Evolutionary conservation across 805 yeast genomes (phyloP).

Genomic region (Sugiyamaella floridensis): DNA sequence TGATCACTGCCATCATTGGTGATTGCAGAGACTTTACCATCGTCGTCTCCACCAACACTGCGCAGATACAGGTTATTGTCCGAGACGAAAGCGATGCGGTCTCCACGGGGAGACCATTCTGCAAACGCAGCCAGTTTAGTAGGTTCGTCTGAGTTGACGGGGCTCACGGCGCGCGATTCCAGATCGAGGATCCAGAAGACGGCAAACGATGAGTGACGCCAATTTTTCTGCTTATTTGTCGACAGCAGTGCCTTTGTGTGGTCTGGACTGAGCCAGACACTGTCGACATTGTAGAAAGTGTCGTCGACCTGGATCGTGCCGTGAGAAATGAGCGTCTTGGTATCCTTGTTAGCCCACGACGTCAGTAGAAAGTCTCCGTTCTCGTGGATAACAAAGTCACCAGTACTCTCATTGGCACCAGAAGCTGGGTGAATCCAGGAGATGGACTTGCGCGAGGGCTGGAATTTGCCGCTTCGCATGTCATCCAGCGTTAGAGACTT

Average conservation of each 20-base stretch:
- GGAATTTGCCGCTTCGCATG: conserved; percentile 50
- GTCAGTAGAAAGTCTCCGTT: conserved; percentile 37
- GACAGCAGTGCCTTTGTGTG: conserved; percentile 47
- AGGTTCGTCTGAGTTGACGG: conserved; percentile 24
- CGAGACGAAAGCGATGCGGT: conserved; percentile 55
- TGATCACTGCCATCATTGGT: conserved; percentile 65
- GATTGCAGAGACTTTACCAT: conserved; percentile 37
- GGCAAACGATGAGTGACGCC: conserved; percentile 64
- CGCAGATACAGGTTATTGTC: conserved; percentile 64
- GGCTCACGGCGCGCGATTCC: conserved; percentile 29
- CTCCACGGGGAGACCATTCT: conserved; percentile 69
- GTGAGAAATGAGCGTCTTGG: conserved; percentile 8
- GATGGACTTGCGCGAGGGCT: conserved; percentile 45
- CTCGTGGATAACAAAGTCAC: conserved; percentile 53
- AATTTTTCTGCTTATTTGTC: conserved; percentile 45
- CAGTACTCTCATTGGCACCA: conserved; percentile 49
- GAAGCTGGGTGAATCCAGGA: conserved; percentile 63
- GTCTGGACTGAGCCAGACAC: conserved; percentile 39
- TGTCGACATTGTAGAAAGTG: conserved; percentile 34
- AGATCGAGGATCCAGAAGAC: conserved; percentile 57
- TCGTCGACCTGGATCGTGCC: conserved; percentile 38
- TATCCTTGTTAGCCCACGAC: conserved; percentile 33
- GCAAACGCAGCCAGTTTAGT: conserved; percentile 44
- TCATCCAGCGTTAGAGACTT: conserved; percentile 36
- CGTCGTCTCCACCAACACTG: conserved; percentile 33